phyloP scores from a whole-genome alignment of 2,329 filamentous ascomycete genomes.

The Aspergillus carbonarius region DNA sequence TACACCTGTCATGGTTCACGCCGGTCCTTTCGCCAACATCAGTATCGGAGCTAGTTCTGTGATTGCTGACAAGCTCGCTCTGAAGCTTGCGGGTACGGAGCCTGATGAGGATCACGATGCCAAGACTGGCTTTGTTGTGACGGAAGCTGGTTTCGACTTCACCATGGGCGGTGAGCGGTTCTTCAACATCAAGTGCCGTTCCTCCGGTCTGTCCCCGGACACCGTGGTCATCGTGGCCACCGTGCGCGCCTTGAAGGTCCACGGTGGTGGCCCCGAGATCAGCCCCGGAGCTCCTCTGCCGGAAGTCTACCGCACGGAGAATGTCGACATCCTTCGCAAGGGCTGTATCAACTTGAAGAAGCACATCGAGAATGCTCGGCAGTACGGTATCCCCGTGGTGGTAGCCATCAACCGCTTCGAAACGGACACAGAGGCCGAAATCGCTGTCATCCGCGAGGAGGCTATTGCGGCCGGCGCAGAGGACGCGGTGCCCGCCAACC shows the following conservation, averaged over 20 bases:
- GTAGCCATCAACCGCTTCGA: slow-evolving; percentile 97
- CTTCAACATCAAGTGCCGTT: slow-evolving; percentile 99
- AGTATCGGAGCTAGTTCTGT: slow-evolving; percentile 96
- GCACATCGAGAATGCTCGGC: slow-evolving; percentile 86
- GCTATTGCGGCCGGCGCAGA: slow-evolving; percentile 88
- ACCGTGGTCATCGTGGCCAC: slow-evolving; percentile 94
- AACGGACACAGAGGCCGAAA: slow-evolving; percentile 90
- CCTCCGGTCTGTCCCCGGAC: slow-evolving; percentile 87
- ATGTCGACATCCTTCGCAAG: slow-evolving; percentile 82
- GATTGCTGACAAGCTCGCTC: slow-evolving; percentile 87
- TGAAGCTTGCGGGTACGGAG: slow-evolving; percentile 95
- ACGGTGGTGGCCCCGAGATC: slow-evolving; percentile 94
- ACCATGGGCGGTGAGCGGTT: slow-evolving; percentile 99
- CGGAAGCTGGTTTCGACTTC: slow-evolving; percentile 97
- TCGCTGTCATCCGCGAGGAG: slow-evolving; percentile 85
- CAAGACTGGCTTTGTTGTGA: slow-evolving; percentile 90
- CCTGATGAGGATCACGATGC: slow-evolving; percentile 78
- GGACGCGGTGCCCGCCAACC: slow-evolving; percentile 89
- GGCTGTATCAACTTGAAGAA: slow-evolving; percentile 95
- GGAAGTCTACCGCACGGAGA: slow-evolving; percentile 88
- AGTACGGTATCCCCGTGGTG: slow-evolving; percentile 88
- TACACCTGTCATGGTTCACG: slow-evolving; percentile 95
- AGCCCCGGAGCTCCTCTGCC: slow-evolving; percentile 80
- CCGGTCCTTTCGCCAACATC: slow-evolving; percentile 97
- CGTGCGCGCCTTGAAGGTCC: slow-evolving; percentile 92